Percentiles rank a stretch among this genome's conserved stretches.
phyloP scores from a whole-genome alignment of 306 rosid genomes.

The Fragaria nilgerrensis region DNA sequence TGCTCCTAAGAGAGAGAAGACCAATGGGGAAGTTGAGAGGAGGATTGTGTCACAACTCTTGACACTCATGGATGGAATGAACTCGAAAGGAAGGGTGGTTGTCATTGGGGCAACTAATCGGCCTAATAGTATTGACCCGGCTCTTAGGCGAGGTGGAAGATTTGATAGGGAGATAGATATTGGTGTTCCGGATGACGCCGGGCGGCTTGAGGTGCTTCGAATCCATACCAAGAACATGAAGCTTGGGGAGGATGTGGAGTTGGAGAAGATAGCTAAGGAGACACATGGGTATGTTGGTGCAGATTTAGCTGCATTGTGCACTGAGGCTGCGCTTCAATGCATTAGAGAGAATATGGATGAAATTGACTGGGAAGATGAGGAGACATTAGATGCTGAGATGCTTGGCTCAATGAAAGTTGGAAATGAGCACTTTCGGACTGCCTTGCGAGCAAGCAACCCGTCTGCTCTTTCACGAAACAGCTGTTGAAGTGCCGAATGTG shows the following conservation, averaged over 20 bases:
- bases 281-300: constrained; percentile 6
- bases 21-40: constrained; percentile 1
- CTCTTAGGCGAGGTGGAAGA: not conserved
- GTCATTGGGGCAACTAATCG: not conserved
- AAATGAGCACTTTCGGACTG: not conserved
- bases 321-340: constrained; percentile 1
- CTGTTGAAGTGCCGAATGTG: not conserved
- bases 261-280: not conserved
- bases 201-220: not conserved
- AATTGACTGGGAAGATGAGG: not conserved
- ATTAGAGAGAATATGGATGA: not conserved
- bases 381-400: not conserved
- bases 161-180: constrained; percentile 1
- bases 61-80: constrained; percentile 9
- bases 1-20: constrained; percentile 9
- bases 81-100: constrained; percentile 1
- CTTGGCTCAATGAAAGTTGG: not conserved
- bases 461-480: constrained; percentile 6
- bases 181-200: not conserved
- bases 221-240: not conserved
- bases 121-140: constrained; percentile 5
- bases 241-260: not conserved
- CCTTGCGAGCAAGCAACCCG: not conserved
- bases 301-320: constrained; percentile 1
- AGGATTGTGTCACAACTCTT: not conserved